Evolutionary conservation across 2,329 filamentous ascomycete genomes (phyloP).

Genomic region (Pseudogymnoascus sp.): DNA sequence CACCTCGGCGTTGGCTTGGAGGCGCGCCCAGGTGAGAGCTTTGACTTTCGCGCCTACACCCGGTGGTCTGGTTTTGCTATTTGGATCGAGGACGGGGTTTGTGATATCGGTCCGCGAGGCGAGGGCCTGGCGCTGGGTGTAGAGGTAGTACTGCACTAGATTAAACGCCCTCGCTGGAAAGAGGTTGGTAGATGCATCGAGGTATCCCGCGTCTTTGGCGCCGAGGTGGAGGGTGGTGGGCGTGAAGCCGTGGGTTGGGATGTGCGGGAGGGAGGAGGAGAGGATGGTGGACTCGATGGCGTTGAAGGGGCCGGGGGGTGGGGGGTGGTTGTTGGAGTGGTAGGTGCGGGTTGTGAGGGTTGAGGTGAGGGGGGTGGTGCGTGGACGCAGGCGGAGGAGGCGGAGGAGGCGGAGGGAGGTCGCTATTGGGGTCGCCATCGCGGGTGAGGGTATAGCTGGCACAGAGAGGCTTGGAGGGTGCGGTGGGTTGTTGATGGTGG

Average conservation of each 20-base stretch:
- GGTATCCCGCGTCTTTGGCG: slow-evolving; percentile 74
- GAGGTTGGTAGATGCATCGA: slow-evolving; percentile 76
- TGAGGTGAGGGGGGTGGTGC: slow-evolving; percentile 1
- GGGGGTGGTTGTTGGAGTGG: slow-evolving; percentile 64
- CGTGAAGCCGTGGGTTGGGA: slow-evolving; percentile 78
- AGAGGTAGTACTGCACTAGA: slow-evolving; percentile 70
- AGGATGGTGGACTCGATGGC: slow-evolving; percentile 68
- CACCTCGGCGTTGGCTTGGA: slow-evolving; percentile 59
- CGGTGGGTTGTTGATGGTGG: neutral
- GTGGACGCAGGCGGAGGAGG: neutral
- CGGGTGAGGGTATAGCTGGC: neutral
- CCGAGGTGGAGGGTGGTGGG: slow-evolving; percentile 63
- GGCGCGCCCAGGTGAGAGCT: slow-evolving; percentile 62
- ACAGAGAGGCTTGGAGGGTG: neutral
- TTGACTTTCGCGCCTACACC: slow-evolving; percentile 58
- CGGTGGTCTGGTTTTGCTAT: slow-evolving; percentile 24
- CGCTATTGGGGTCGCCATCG: neutral
- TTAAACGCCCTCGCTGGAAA: slow-evolving; percentile 74
- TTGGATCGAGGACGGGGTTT: slow-evolving; percentile 31
- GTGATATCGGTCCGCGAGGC: slow-evolving; percentile 19
- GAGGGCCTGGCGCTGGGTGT: slow-evolving; percentile 55
- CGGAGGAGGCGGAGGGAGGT: slow-evolving; percentile 10
- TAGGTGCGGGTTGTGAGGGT: slow-evolving; percentile 37
- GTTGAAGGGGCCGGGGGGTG: slow-evolving; percentile 50
- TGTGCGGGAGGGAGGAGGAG: slow-evolving; percentile 66